phyloP scores from a whole-genome alignment of 2,329 filamentous ascomycete genomes.

The Aspergillus pseudoterreus region DNA sequence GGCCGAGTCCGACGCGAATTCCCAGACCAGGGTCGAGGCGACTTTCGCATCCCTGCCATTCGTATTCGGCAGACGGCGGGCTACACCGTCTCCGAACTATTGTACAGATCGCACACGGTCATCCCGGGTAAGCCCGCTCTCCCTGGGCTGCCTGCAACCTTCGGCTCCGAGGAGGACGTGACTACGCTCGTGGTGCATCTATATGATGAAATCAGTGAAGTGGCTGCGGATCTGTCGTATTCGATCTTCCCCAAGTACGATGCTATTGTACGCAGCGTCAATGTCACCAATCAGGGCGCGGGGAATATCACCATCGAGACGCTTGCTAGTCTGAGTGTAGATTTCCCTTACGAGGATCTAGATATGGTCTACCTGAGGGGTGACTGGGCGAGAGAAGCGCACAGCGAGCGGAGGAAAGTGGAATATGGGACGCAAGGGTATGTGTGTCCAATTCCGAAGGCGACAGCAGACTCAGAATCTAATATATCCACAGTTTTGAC shows the following conservation, averaged over 20 bases:
- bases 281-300: constrained; percentile 57
- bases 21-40: constrained; percentile 62
- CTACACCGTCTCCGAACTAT: constrained; percentile 56
- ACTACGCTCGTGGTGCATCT: constrained; percentile 57
- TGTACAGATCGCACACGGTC: constrained; percentile 57
- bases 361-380: constrained; percentile 61
- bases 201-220: constrained; percentile 56
- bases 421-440: constrained; percentile 56
- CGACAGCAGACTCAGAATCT: not conserved
- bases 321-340: constrained; percentile 59
- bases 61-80: constrained; percentile 58
- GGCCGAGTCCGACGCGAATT: constrained; percentile 59
- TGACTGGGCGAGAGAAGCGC: constrained; percentile 61
- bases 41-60: constrained; percentile 60
- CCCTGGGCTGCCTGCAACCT: constrained; percentile 57
- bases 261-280: constrained; percentile 59
- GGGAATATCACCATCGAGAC: constrained; percentile 54
- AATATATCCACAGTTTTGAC: constrained; percentile 47
- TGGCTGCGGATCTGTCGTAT: constrained; percentile 59
- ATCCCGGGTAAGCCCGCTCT: constrained; percentile 55
- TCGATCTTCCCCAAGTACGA: constrained; percentile 62
- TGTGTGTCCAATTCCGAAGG: constrained; percentile 19
- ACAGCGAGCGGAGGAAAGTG: constrained; percentile 52
- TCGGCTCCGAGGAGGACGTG: constrained; percentile 54
- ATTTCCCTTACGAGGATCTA: constrained; percentile 57